Evolutionary conservation across 768 basidiomycete genomes (phyloP).

Genomic region (Gymnopilus dilepis): DNA sequence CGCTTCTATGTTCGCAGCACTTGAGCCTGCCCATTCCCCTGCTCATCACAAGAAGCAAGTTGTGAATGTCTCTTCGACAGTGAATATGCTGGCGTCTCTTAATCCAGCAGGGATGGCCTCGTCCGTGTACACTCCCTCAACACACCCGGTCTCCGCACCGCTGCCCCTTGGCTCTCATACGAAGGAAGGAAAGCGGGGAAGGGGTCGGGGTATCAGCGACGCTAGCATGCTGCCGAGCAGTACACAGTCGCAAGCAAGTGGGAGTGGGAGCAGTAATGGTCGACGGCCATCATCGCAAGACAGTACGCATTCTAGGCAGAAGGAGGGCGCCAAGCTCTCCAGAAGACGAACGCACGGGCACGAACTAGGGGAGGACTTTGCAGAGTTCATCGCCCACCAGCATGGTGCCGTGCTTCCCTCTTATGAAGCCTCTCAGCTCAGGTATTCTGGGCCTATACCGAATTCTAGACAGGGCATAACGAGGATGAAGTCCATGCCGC

Average conservation of each 20-base stretch:
- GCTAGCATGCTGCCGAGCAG: slow-evolving; percentile 12
- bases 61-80: slow-evolving; percentile 2
- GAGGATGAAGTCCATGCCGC: slow-evolving; percentile 60
- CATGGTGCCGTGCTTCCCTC: slow-evolving; percentile 18
- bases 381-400: slow-evolving; percentile 26
- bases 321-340: not conserved
- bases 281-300: slow-evolving; percentile 23
- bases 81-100: slow-evolving; percentile 12
- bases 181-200: slow-evolving; percentile 8
- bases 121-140: not conserved
- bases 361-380: slow-evolving; percentile 27
- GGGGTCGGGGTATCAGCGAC: slow-evolving; percentile 15
- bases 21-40: slow-evolving; percentile 26
- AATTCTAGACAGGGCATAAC: slow-evolving; percentile 29
- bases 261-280: slow-evolving; percentile 5
- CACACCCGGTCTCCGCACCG: slow-evolving; percentile 26
- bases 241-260: not conserved
- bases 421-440: slow-evolving; percentile 19
- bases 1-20: slow-evolving; percentile 25
- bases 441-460: slow-evolving; percentile 7
- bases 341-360: slow-evolving; percentile 23
- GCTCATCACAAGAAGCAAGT: slow-evolving; percentile 12
- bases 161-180: slow-evolving; percentile 24
- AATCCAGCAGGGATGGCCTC: slow-evolving; percentile 6
- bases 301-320: slow-evolving; percentile 12